These are phyloP conservation scores for Leptodontidium sp. DNA, from an alignment of 2,329 filamentous ascomycete species.

Conservation along the genomic window DNA sequence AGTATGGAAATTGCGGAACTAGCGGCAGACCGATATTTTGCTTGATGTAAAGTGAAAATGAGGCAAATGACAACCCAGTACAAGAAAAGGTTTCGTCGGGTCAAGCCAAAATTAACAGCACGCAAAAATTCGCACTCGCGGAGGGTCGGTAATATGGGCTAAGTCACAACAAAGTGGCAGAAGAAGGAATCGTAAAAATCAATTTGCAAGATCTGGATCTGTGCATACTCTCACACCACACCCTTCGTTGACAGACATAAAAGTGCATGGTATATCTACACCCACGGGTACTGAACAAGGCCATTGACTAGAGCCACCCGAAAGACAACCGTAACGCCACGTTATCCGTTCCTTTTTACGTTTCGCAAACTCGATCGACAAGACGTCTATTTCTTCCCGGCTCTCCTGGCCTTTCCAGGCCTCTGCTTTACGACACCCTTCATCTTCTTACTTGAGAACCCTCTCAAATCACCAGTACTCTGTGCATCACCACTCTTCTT, in stretches of 20 bases:
- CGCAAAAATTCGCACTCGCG: no score
- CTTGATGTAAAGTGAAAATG: no score
- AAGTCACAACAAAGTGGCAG: no score
- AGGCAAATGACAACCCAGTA: no score
- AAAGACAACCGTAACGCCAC: slow-evolving; percentile 21
- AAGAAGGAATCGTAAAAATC: not conserved
- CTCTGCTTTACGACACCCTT: slow-evolving; percentile 65
- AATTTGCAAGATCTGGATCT: not conserved
- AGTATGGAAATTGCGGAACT: no score
- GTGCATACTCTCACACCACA: not conserved
- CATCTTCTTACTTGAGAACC: slow-evolving; percentile 87
- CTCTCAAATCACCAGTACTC: slow-evolving; percentile 81
- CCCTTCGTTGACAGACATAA: not conserved
- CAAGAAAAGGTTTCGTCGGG: no score
- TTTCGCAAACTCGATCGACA: not conserved
- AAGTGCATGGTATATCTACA: slow-evolving; percentile 25
- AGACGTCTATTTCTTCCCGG: slow-evolving; percentile 41
- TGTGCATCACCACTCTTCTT: slow-evolving; percentile 88
- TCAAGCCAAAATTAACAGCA: no score
- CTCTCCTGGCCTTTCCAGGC: slow-evolving; percentile 56
- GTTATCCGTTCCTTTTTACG: slow-evolving; percentile 21
- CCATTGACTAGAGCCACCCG: slow-evolving; percentile 3
- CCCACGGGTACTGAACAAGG: not conserved
- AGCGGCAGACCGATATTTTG: no score
- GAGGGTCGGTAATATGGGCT: no score